Evolutionary conservation across 2,329 filamentous ascomycete genomes (phyloP), one percentile per base, ranked within the genome.

Genomic region (Reticulascus tulasneorum): DNA sequence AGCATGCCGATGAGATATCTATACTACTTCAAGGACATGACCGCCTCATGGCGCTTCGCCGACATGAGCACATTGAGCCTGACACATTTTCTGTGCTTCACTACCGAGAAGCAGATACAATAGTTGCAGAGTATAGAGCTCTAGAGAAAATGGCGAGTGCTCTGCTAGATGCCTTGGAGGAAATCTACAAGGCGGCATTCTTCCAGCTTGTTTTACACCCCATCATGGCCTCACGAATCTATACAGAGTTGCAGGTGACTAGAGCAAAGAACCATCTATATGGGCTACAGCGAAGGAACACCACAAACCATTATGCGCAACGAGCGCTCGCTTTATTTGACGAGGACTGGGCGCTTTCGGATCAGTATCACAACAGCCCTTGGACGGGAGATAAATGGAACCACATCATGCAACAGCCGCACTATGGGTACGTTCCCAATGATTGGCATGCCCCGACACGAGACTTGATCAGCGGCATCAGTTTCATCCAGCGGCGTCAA

Each of bases 141-240:
- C 60, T 81, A 19, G 59, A 60, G 2, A 46, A 58, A 2, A 58
- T 63, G 8, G 71, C 75, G 0, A 54, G 72, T 33, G 52, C 51
- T 0, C 55, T 79, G 0, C 64, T 72, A 30, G 54, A 66, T 12
- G 54, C 55, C 3, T 52, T 79, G 1, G 52, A 63, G 13, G 11
- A 17, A 0, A 18, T 25, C 2, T 16, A 43, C 1, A 68, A 70
- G 37, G 61, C 75, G 1, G 67, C 76, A 0, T 75, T 77, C 46
- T 83, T 79, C 52, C 68, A 84, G 46, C 69, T 78, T 39, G 64
- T 83, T 8, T 63, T 79, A 6, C 76, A 83, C 35, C 77, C 79
- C 0, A 67, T 76, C 29, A 69, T 73, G 23, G 76, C 77, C 4
- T 75, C 69, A 3, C 64, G 69, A n/a, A 71, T 73, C 23, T 71